Evolutionary conservation across 2,329 filamentous ascomycete species (phyloP), one percentile per base, ranked within the genome.

Genomic region (Moelleriella libera): DNA sequence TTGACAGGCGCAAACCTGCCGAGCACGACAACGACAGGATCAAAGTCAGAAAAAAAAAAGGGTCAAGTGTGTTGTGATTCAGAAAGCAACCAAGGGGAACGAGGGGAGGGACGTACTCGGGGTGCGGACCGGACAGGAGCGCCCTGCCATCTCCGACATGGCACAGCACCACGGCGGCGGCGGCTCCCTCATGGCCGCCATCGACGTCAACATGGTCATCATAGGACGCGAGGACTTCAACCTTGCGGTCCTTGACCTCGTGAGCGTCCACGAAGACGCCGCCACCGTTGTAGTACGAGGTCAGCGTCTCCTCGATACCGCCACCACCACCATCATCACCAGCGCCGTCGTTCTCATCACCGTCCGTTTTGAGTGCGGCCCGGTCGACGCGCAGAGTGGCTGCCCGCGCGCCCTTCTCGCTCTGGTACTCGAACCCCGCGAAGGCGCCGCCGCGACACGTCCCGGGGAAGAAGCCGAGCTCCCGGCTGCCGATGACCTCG

Each of bases 261-360:
- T 74, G 72, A 1, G 85, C 83, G 64, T 92, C 83, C 1, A 95
- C 86, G 67, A 97, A 98, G 1, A 94, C 80, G 4, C 92, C 89
- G 1, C 92, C 92, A 1, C 92, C 92, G 56, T 98, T 98, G 63
- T 90, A 96, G 60, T 98, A 98, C 11, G 80, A 82, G 47, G 74
- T 70, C 50, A 94, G 86, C 1, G 71, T 68, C 1, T 78, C 73
- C 0, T 82, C 76, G 1, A 83, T 61, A 4, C 67, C 65, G 0
- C 69, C 73, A 0, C 66, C 63, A 21, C 3, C 21, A 21, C 69
- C 73, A 0, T 66, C 63, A 21, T 21, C 21, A 21, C 21, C 21
- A 21, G 21, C 21, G 21, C 21, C 21, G 21, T 21, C 21, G 21
- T 21, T 3, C 3, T 21, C 21, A 21, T 21, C 21, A 21, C 21